Evolutionary conservation across 805 yeast species (phyloP).

Genomic region (Ogataea sp.): DNA sequence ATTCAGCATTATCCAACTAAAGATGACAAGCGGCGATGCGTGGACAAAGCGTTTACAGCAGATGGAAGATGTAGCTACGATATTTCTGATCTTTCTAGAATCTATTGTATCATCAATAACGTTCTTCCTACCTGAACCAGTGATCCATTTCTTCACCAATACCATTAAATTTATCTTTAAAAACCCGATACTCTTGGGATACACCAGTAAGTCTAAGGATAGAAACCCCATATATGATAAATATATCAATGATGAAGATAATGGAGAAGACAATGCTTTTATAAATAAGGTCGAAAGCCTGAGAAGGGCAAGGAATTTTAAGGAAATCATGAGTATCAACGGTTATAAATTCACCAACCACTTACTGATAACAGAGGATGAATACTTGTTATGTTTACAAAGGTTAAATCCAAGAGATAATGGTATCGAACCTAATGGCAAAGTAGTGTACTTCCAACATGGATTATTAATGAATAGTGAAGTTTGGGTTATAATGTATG

Average conservation of each 20-base stretch:
- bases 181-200: neutral
- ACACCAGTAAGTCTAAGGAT: neutral
- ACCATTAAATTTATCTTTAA: conserved; percentile 2
- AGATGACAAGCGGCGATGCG: no score
- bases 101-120: conserved; percentile 29
- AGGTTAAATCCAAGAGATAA: conserved; percentile 38
- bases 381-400: conserved; percentile 69
- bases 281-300: conserved; percentile 24
- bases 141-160: conserved; percentile 25
- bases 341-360: conserved; percentile 72
- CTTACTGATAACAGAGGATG: conserved; percentile 69
- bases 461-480: conserved; percentile 89
- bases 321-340: conserved; percentile 57
- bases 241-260: conserved; percentile 4
- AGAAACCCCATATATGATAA: conserved; percentile 6
- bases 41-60: neutral
- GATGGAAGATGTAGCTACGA: neutral
- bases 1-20: no score
- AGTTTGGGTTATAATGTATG: conserved; percentile 42
- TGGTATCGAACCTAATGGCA: conserved; percentile 26
- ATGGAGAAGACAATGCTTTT: conserved; percentile 9
- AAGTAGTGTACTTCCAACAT: conserved; percentile 79
- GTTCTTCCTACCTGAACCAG: conserved; percentile 24
- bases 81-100: conserved; percentile 16
- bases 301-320: conserved; percentile 43